phyloP scores from a whole-genome alignment of 2,329 filamentous ascomycete species.

The Pseudogymnoascus sp. region DNA sequence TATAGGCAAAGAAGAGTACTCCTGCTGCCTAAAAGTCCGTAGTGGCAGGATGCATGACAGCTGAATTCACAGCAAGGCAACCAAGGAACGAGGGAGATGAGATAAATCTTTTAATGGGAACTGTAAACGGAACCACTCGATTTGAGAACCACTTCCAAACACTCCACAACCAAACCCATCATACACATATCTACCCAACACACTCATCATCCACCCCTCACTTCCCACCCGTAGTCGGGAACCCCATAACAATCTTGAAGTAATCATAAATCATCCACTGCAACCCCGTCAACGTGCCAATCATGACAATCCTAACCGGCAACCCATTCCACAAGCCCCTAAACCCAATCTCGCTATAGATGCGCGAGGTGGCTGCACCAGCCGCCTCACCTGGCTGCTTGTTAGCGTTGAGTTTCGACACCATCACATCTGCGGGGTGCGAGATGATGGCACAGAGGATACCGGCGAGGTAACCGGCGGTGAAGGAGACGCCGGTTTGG shows the following conservation, averaged over 20 bases:
- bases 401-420: conserved; percentile 75
- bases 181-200: background rate
- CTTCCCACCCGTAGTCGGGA: conserved; percentile 69
- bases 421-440: conserved; percentile 80
- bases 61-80: background rate
- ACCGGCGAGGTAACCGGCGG: conserved; percentile 75
- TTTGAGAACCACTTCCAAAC: background rate
- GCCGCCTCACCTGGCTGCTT: conserved; percentile 70
- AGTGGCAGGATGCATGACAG: background rate
- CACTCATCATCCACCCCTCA: conserved; percentile 11
- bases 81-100: background rate
- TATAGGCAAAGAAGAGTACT: background rate
- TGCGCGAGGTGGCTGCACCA: conserved; percentile 64
- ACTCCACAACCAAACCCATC: background rate
- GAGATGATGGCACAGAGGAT: conserved; percentile 79
- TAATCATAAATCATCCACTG: conserved; percentile 95
- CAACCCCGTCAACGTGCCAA: conserved; percentile 55
- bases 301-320: conserved; percentile 77
- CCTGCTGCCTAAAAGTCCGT: background rate
- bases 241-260: conserved; percentile 83
- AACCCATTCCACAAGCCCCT: conserved; percentile 85
- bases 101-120: background rate
- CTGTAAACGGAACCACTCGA: background rate
- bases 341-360: conserved; percentile 84
- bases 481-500: conserved; percentile 80